Evolutionary conservation across 176 grass and related monocot species (phyloP), one percentile per base, ranked within the genome.

Genomic region (Melocanna baccifera): DNA sequence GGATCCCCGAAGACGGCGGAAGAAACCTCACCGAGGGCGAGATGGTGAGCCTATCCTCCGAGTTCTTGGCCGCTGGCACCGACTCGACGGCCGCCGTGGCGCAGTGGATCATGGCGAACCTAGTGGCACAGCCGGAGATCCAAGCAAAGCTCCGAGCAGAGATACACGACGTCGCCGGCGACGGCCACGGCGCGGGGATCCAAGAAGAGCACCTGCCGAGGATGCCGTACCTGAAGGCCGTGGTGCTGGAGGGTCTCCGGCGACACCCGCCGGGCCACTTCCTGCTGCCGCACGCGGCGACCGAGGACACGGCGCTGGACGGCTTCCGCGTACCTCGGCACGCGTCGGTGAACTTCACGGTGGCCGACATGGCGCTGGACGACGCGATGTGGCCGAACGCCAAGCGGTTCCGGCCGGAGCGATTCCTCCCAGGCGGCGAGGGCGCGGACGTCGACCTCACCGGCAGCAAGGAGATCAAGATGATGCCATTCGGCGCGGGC

Each of bases 401-500:
- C 41, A 42, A 42, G 41, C 1, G 9, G 41, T 42, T 42, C 41
- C 41, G 7, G 41, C 41, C 41, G 41, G 41, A 42, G 9, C 41
- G 41, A 1, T 42, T 42, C 41, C 41, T 42, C 39, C 39, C 39
- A 8, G 41, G 9, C 41, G 41, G 41, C 41, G 41, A 42, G 41
- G 41, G 41, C 9, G 41, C 9, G 41, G 41, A 42, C 41, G 9
- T 92, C 8, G 41, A 42, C 41, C 7, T 92, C 8, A 92, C 87
- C 10, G 90, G 90, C 22, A 86, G 40, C 0, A 85, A 83, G 73
- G 86, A 77, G 62, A 88, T 91, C 37, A 88, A 78, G 85, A 91
- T 91, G 90, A 91, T 91, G 90, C 90, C 90, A 12, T 91, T 91
- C 25, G 90, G 90, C 8, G 90, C 69, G 1, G 90, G 90, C 40